Evolutionary conservation across 495 filamentous ascomycete species (phyloP), one percentile per base, ranked within the genome.

Genomic region (Talaromyces proteolyticus): DNA sequence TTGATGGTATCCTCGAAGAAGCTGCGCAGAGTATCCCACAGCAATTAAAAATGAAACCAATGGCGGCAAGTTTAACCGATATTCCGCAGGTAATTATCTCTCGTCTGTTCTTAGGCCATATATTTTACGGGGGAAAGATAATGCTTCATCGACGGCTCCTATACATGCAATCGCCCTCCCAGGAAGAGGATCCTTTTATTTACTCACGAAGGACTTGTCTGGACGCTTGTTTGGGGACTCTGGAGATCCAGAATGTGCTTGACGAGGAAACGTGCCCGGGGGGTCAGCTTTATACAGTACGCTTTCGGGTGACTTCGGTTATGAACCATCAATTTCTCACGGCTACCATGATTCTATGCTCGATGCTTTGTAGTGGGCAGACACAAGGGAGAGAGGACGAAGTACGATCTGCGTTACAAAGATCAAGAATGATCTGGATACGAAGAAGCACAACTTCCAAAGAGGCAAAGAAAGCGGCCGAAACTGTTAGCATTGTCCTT

Each of bases 271-370:
- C 60, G 25, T 44, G 47, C 4, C 47, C 61, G 0, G 57, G 53
- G 8, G 63, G 65, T 14, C 63, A 56, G 36, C 53, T 68, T 3
- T 53, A 58, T 37, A 42, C 42, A n/a, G 58, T 59, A 50, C 56
- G 58, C 12, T 63, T 51, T 44, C 52, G 53, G 2, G 44, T 62
- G 21, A 55, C 57, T 12, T 60, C 54, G 17, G 45, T 54, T 1
- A 58, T 60, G 48, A 64, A 53, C 16, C 58, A 66, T 38, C 51
- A 59, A 6, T 66, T 62, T 34, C 50, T 66, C 2, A 61, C 74
- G 1, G 76, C 75, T 1, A 64, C 73, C 10, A 79, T 80, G 76
- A 57, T 80, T 12, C 54, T 78, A 11, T 76, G 74, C 49, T 66
- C 74, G 29, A 44, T 78, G 29, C 55, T 81, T 7, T 55, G 53